A percentile compares a stretch with the other conserved stretches of the same genome.
Evolutionary conservation across 768 basidiomycete genomes (phyloP).

Genomic region (Lactarius evosmus): DNA sequence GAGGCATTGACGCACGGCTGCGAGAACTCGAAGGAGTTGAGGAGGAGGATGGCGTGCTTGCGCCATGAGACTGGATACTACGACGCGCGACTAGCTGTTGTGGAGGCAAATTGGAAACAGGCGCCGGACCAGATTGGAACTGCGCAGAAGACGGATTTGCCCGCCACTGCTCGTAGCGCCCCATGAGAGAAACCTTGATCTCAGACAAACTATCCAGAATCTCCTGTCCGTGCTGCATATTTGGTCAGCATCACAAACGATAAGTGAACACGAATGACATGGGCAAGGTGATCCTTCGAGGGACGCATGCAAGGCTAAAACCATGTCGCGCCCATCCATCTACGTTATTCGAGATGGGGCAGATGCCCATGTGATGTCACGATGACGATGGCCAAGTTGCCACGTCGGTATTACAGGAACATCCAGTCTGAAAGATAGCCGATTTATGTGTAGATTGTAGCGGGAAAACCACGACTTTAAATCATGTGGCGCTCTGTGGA

Average conservation of each 20-base stretch:
- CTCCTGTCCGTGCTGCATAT: constrained; percentile 65
- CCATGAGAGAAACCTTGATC: constrained; percentile 61
- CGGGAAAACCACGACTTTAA: neutral
- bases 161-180: constrained; percentile 61
- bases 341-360: neutral
- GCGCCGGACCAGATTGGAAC: constrained; percentile 1
- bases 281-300: neutral
- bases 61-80: constrained; percentile 5
- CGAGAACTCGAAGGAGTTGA: constrained; percentile 28
- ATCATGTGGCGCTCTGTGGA: neutral
- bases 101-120: neutral
- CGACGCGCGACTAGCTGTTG: neutral
- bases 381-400: neutral
- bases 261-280: constrained; percentile 1
- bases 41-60: constrained; percentile 18
- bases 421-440: neutral
- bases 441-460: neutral
- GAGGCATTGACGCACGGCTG: constrained; percentile 19
- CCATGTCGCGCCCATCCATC: neutral
- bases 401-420: neutral
- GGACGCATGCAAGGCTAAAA: neutral
- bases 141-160: constrained; percentile 28
- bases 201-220: constrained; percentile 64
- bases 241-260: constrained; percentile 22
- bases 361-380: neutral